Evolutionary conservation across 169 alveolate genomes (phyloP), one percentile per base, ranked within the genome.

Genomic region (Theileria equi): DNA sequence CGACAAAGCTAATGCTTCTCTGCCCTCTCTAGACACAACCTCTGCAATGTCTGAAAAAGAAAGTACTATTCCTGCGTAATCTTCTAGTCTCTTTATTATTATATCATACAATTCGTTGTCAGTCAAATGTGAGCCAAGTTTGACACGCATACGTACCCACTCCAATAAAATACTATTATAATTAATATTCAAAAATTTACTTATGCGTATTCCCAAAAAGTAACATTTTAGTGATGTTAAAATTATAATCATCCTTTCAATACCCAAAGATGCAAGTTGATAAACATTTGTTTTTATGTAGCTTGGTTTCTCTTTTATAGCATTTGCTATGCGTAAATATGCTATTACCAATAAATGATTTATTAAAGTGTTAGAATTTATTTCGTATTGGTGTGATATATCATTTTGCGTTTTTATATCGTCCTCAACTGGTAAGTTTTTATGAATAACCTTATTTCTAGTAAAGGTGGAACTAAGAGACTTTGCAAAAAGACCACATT

Each of bases 401-500:
- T n/a, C 6, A 21, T 7, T n/a, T n/a, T 2, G 21, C 34, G 23
- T 0, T 17, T 50, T 17, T 13, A 10, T 13, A 13, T 36, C 45
- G 45, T 36, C 45, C 45, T 36, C 45, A 10, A 13, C 10, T 13
- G 13, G 19, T 13, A 36, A 13, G 10, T 10, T 36, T 10, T 13
- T 36, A n/a, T n/a, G n/a, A n/a, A n/a, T n/a, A 10, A 36, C 45
- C 13, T 13, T 13, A 13, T 36, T 36, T 36, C 45, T 36, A 11
- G 10, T 13, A 13, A 11, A 11, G 13, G 10, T 13, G 3, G 61
- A 21, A 26, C 17, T 17, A 19, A 50, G 16, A 17, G 61, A 78
- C 17, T 73, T 49, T 8, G 90, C 89, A 48, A 87, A 87, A 3
- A 61, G 57, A 3, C 89, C 77, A 11, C 88, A 73, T 36, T 77